phyloP scores from a whole-genome alignment of 805 yeast genomes.

The Metschnikowia colocasiae region DNA sequence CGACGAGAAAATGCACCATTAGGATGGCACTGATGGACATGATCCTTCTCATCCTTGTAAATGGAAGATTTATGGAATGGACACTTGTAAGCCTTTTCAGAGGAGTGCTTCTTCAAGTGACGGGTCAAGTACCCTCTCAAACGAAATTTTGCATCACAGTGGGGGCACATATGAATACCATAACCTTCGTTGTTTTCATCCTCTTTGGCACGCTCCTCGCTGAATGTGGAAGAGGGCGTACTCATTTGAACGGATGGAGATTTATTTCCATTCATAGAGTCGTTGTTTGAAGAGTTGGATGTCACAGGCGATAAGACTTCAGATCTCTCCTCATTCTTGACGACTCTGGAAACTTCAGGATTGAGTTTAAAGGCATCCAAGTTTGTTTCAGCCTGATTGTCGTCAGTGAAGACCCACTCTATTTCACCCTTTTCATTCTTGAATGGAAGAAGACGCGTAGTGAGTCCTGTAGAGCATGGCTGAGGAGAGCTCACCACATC shows the following conservation, averaged over 20 bases:
- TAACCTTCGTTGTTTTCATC: constrained; percentile 13
- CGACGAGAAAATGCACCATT: constrained; percentile 58
- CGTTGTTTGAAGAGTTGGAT: constrained; percentile 33
- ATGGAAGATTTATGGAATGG: constrained; percentile 44
- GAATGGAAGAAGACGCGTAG: constrained; percentile 49
- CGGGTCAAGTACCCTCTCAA: constrained; percentile 54
- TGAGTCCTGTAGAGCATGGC: constrained; percentile 49
- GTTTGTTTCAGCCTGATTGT: constrained; percentile 25
- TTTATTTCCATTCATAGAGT: constrained; percentile 25
- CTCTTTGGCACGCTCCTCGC: constrained; percentile 18
- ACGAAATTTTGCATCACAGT: constrained; percentile 47
- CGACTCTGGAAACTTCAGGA: constrained; percentile 3
- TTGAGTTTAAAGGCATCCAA: constrained; percentile 26
- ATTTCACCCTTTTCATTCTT: constrained; percentile 52
- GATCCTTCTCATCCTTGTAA: constrained; percentile 37
- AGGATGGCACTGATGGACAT: constrained; percentile 49
- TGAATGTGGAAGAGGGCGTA: constrained; percentile 28
- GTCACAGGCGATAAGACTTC: constrained; percentile 34
- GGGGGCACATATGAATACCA: constrained; percentile 40
- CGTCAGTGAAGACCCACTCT: constrained; percentile 54
- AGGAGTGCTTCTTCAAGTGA: constrained; percentile 51
- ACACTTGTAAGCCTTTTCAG: constrained; percentile 50
- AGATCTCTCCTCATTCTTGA: constrained; percentile 6
- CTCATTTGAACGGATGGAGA: constrained; percentile 29
- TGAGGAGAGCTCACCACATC: constrained; percentile 15